Evolutionary conservation across 139 green algal genomes (phyloP).

Genomic region (Coelastrella sp.): DNA sequence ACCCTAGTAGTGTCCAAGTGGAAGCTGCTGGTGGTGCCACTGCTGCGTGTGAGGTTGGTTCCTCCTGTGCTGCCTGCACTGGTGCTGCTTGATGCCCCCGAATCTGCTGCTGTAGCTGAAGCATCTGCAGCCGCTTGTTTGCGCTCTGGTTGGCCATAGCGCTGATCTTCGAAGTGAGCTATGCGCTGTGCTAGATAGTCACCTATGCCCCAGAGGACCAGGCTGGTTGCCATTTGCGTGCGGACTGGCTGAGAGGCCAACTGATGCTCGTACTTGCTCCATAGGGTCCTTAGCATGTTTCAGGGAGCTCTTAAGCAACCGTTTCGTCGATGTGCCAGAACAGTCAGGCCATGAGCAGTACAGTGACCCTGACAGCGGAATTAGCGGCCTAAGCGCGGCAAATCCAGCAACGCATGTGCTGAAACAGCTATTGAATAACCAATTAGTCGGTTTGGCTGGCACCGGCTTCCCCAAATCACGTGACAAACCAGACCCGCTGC

Average conservation of each 20-base stretch:
- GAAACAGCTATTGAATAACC: no score
- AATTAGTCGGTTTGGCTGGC: no score
- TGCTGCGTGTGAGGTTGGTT: neutral
- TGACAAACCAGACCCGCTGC: no score
- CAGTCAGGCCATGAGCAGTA: no score
- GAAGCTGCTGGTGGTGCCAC: neutral
- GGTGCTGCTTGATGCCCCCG: no score
- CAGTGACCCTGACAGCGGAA: no score
- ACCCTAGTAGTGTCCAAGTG: neutral
- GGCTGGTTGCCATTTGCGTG: conserved; percentile 53
- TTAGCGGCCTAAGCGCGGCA: no score
- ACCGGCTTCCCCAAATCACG: no score
- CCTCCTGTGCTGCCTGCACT: neutral
- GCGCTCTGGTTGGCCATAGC: neutral
- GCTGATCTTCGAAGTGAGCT: conserved; percentile 26
- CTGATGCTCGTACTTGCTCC: conserved; percentile 56
- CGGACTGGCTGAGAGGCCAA: conserved; percentile 47
- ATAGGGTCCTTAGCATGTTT: conserved; percentile 25
- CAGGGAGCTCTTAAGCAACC: neutral
- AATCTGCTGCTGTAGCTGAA: no score
- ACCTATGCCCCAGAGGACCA: conserved; percentile 56
- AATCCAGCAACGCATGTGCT: neutral
- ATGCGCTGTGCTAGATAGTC: conserved; percentile 59
- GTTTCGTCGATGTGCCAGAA: no score
- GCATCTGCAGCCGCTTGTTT: no score